Conservation (phyloP, 2,329 filamentous ascomycete species). For the Aspergillus pseudoglaucus region DNA sequence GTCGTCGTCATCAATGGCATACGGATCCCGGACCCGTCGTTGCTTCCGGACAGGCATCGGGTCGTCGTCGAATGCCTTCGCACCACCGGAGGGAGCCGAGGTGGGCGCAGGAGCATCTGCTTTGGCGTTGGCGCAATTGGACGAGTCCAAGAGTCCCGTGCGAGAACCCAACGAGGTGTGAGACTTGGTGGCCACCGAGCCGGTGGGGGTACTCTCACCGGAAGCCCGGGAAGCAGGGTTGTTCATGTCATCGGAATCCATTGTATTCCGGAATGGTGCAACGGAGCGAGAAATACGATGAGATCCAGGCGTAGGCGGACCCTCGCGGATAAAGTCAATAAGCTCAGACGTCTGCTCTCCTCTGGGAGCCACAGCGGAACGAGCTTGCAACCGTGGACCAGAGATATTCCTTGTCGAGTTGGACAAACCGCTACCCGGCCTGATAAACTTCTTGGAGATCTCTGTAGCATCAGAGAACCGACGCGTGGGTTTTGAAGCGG, state of each 20-base stretch:
- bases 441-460: conserved; percentile 9
- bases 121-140: conserved; percentile 23
- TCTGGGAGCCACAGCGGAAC: conserved; percentile 59
- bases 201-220: conserved; percentile 42
- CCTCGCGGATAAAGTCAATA: conserved; percentile 91
- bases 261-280: conserved; percentile 75
- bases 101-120: conserved; percentile 14
- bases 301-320: conserved; percentile 59
- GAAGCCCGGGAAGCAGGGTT: conserved; percentile 32
- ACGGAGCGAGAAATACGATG: conserved; percentile 75
- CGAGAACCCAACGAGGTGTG: conserved; percentile 64
- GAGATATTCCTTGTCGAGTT: conserved; percentile 13
- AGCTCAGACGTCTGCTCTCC: conserved; percentile 72
- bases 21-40: conserved; percentile 76
- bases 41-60: conserved; percentile 66
- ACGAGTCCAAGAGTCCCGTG: conserved; percentile 56
- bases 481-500: conserved; percentile 7
- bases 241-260: conserved; percentile 70
- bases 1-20: conserved; percentile 74
- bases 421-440: conserved; percentile 12
- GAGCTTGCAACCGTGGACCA: conserved; percentile 57
- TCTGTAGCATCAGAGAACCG: conserved; percentile 13
- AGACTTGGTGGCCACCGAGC: conserved; percentile 44
- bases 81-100: conserved; percentile 7
- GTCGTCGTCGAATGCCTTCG: conserved; percentile 21